Base-by-base conservation (phyloP, 1,284 basidiomycete species). In the Pseudozyma tsukubaensis region DNA sequence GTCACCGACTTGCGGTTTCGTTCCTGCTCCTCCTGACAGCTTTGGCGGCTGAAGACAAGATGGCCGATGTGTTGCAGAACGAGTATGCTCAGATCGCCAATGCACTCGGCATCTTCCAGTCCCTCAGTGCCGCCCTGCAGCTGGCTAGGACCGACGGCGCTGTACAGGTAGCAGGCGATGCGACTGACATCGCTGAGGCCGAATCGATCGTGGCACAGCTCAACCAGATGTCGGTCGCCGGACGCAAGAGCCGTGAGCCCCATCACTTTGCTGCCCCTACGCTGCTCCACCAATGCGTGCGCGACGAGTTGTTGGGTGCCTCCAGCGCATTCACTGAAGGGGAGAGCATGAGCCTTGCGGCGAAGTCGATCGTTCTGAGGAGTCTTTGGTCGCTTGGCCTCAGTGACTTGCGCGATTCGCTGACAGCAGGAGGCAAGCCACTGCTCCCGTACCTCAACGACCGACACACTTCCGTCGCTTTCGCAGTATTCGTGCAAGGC, bases 161-260 rank as follows among this genome's bases (percentile, higher is more conserved):
- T 14, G 24, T 70, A 24, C 67, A 75, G 36, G 54, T 75, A 3
- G 58, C 53, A 5, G 50, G 50, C 36, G 52, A 47, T 32, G 36
- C 48, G 13, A 47, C 10, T 11, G 66, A 57, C 18, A 32, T 42
- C 14, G 66, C 52, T 19, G 66, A 70, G 29, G 52, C 59, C 7
- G 72, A 71, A 42, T 71, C 67, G 35, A 71, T 75, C 39, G 72
- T 70, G 12, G 72, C 67, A 16, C 58, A 63, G 55, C 68, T 75
- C 39, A 70, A 68, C 35, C 67, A 67, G 44, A 67, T 75, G 68
- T 71, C 67, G 50, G 72, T 75, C 7, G 68, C 59, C 9, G 72
- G 72, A 19, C 59, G 72, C 35, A 63, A 64, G 59, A 69, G 66
- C 37, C 72, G 72, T 32, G 61, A 68, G 43, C 71, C 61, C 13